Evolutionary conservation across 345 rosid genomes (phyloP), one percentile per base, ranked within the genome.

Genomic region (Eucalyptus dawsonii): DNA sequence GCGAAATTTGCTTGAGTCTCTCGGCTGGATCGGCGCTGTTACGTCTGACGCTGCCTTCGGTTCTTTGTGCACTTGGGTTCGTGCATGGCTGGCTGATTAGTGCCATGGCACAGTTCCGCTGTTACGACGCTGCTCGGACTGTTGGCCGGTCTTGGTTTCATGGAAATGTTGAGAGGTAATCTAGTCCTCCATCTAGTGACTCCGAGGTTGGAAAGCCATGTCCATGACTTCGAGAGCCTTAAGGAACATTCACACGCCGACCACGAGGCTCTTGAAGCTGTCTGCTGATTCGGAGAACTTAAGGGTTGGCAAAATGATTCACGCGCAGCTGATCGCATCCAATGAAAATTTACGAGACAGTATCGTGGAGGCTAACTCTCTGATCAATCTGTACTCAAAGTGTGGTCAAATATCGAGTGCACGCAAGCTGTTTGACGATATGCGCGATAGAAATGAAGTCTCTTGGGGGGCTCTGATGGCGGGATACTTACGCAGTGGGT

Each of bases 401-500:
- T 94, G 97, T 53, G 88, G 92, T 44, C 91, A 93, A 42, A 56
- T 91, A 44, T 87, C 89, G 17, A 50, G 81, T 91, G 97, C 98
- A 21, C 97, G 92, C 90, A 90, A 91, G 49, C 4, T 97, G 95
- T 96, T 97, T 89, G 98, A 95, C 89, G 51, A 51, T 56, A 94
- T 95, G 97, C 94, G 65, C 40, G 88, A 90, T 0, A 94, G 97
- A 85, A 95, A 94, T 60, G 95, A 92, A 51, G 96, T 96, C 56
- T 96, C 99, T 90, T 97, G 95, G 94, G 86, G 94, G 86, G 88
- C 99, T 21, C 86, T 97, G 89, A 97, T 97, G 99, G 88, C 91
- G 2, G 97, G 98, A 88, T 96, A 96, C 90, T 91, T 95, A 76
- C 95, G 93, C 87, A 87, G 65, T 60, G 97, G 96, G 87, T 67